phyloP scores from a whole-genome alignment of 352 stramenopile genomes.

The Globisporangium lucens region DNA sequence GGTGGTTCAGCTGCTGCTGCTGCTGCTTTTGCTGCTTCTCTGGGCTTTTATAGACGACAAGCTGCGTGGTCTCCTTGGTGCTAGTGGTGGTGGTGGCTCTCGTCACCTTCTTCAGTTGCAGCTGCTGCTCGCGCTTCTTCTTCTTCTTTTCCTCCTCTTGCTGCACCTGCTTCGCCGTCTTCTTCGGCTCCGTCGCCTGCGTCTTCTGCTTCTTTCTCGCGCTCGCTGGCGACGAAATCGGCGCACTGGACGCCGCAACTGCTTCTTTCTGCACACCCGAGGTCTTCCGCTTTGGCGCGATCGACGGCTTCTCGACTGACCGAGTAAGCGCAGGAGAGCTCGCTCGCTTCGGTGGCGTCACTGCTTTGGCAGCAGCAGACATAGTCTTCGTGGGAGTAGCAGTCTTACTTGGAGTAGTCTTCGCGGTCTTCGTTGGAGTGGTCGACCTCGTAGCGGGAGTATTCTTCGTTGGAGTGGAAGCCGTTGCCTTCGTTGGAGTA shows the following conservation, averaged over 20 bases:
- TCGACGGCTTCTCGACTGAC: slow-evolving; percentile 8
- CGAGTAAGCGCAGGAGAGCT: not conserved
- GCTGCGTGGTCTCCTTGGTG: not conserved
- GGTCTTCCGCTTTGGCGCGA: slow-evolving; percentile 16
- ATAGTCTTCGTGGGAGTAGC: not conserved
- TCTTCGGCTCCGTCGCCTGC: not conserved
- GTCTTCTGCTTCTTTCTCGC: slow-evolving; percentile 10
- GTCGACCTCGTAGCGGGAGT: not conserved
- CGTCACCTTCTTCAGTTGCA: not conserved
- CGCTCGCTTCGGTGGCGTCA: not conserved
- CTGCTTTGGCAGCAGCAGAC: not conserved
- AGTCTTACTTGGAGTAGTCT: too few relatives aligned
- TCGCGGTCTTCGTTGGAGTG: not conserved
- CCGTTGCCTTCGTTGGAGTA: too few relatives aligned
- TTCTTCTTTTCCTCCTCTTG: slow-evolving; percentile 3
- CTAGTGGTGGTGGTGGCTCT: not conserved
- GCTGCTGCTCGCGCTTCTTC: not conserved
- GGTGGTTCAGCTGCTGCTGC: not conserved
- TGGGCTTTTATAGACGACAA: not conserved
- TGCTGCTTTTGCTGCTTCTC: slow-evolving; percentile 1
- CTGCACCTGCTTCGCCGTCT: not conserved
- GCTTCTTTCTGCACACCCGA: slow-evolving; percentile 8
- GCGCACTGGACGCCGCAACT: not conserved
- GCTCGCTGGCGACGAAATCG: not conserved
- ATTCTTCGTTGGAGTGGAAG: not conserved